Evolutionary conservation across 345 rosid genomes (phyloP), one percentile per base, ranked within the genome.

Genomic region (Atalantia buxifolia): DNA sequence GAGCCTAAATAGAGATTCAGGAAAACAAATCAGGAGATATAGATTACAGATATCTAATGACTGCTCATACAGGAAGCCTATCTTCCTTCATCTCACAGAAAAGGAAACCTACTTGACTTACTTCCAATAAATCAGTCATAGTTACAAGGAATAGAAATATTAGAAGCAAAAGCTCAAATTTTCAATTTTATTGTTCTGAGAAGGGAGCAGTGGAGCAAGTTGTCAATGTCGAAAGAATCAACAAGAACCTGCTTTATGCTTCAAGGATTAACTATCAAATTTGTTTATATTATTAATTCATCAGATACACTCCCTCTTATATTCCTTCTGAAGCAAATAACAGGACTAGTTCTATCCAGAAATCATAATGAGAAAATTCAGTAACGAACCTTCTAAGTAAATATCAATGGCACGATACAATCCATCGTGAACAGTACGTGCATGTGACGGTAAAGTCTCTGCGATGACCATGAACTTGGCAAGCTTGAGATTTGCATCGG

Each of bases 401-500:
- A 93, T 89, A 83, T 95, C 99, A 72, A 86, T 89, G 75, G 99
- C 98, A 22, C 99, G 90, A 75, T 95, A 95, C 48, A 95, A 68
- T 14, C 97, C 99, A 66, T 95, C 99, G 33, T 95, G 97, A 79
- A 91, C 75, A 0, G 96, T 92, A 4, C 97, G 98, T 5, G 99
- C 99, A 86, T 95, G 98, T 53, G 73, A 78, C 14, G 98, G 98
- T 79, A 93, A 89, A 75, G 97, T 83, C 85, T 95, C 99, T 1
- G 94, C 97, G 67, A 95, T 88, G 81, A 88, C 91, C 88, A 93
- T 83, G 87, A 95, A 92, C 86, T 95, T 95, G 74, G 89, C 24
- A 68, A 95, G 94, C 81, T 95, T 94, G 80, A 95, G 98, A 77
- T 95, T 93, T 71, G 93, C 91, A 83, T 95, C 99, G 0, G 99